Conservation (phyloP, 2,329 filamentous ascomycete species). For the Aspergillus sojae region DNA sequence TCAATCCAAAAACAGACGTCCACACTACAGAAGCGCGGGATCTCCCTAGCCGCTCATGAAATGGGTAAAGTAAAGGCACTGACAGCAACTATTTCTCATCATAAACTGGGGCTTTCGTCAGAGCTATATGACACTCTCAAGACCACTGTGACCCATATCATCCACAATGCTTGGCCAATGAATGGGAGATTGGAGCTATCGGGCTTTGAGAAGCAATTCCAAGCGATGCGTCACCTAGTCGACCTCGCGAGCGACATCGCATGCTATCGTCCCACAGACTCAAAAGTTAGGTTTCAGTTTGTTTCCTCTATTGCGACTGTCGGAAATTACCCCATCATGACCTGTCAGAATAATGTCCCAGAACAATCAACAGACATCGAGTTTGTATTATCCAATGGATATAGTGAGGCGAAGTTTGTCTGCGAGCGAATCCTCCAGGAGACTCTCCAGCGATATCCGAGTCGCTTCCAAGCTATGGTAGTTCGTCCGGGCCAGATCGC, state of each 20-base stretch:
- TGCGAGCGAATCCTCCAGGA: conserved; percentile 55
- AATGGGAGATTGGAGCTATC: conserved; percentile 6
- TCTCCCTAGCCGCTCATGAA: conserved; percentile 22
- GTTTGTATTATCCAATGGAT: conserved; percentile 50
- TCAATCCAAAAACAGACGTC: conserved; percentile 37
- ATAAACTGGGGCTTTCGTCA: conserved; percentile 51
- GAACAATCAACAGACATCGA: conserved; percentile 48
- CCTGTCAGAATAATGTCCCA: conserved; percentile 38
- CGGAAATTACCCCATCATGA: conserved; percentile 35
- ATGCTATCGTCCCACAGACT: conserved; percentile 5
- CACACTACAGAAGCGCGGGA: conserved; percentile 30
- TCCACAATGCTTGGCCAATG: conserved; percentile 25
- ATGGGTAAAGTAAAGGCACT: conserved; percentile 49
- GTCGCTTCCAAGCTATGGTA: conserved; percentile 46
- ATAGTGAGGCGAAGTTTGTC: conserved; percentile 55
- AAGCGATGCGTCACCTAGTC: conserved; percentile 54
- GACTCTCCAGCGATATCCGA: conserved; percentile 48
- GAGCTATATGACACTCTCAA: conserved; percentile 44
- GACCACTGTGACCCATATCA: conserved; percentile 50
- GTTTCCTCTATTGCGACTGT: conserved; percentile 48
- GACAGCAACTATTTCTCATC: conserved; percentile 52
- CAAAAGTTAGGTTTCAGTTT: conserved; percentile 40
- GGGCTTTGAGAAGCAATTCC: conserved; percentile 31
- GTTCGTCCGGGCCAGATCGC: conserved; percentile 57
- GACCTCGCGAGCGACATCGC: conserved; percentile 44